Base-by-base conservation (phyloP, 1,139 yeast species). In the Entelexis sorbosivorans region DNA sequence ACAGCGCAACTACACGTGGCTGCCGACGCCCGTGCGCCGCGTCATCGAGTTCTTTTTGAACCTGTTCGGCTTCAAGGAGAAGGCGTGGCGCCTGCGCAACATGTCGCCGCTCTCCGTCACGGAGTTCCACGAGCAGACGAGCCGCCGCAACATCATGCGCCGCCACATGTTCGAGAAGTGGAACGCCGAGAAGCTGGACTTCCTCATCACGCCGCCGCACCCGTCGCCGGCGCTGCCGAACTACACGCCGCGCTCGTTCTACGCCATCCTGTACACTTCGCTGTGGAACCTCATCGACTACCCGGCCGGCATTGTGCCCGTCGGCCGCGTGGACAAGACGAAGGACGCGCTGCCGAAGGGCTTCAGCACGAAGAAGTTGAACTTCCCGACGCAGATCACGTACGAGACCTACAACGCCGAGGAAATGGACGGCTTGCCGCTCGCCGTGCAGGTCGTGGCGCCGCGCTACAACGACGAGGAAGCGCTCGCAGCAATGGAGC, bases 391-490 rank as follows among this genome's bases (percentile, higher is more conserved):
- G 17, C 16, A 32, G 16, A 22, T 51, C 33, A 68, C 72, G 9
- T 68, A 68, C 52, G 63, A 61, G n/a, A 61, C 69, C 55, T 82
- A 81, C 64, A 70, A 79, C 57, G 77, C 84, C 2, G 73, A 68
- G 50, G 72, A 74, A 55, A 72, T 74, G 65, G 75, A 78, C 54
- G 81, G 82, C 0, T 76, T 81, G 60, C 86, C 87, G 2, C 81
- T 79, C 13, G 76, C 81, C 19, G 71, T 81, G 29, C 88, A 82
- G 66, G 69, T 82, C 7, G 76, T 79, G 11, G 77, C 81, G 6
- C 71, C 71, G 56, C 70, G 79, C n/a, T 45, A 44, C 47, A 74
- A 78, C 59, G 88, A 82, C 59, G 88, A 81, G 62, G 78, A 76
- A 60, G 79, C 75, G 2, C 59, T 79, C 33, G 70, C 66, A 43